Percentiles rank a stretch among this genome's conserved stretches.
Conservation (phyloP, 2,329 filamentous ascomycete genomes). For the Parastagonospora nodorum region DNA sequence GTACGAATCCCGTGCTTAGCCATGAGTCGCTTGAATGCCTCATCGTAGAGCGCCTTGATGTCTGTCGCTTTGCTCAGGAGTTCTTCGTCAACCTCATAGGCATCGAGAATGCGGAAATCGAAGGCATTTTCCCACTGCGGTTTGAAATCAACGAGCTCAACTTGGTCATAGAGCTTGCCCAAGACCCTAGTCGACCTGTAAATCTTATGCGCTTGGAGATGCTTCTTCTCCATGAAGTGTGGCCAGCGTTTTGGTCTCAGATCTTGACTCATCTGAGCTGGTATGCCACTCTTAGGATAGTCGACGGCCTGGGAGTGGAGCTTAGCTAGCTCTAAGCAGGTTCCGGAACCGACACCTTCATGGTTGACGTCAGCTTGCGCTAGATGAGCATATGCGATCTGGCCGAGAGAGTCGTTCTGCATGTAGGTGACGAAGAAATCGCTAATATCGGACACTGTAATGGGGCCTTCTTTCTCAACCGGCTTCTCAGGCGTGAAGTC, state of each 20-base stretch:
- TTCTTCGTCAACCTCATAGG: constrained; percentile 61
- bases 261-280: constrained; percentile 68
- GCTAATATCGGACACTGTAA: constrained; percentile 74
- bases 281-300: constrained; percentile 86
- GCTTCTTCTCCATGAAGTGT: constrained; percentile 82
- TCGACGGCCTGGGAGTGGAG: constrained; percentile 93
- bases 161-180: constrained; percentile 80
- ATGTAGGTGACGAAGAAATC: constrained; percentile 91
- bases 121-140: constrained; percentile 76
- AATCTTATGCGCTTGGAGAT: constrained; percentile 50
- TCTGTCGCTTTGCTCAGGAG: constrained; percentile 64
- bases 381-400: constrained; percentile 82
- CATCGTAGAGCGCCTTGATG: constrained; percentile 80
- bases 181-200: constrained; percentile 76
- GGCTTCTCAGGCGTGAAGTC: constrained; percentile 68
- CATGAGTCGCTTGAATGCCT: constrained; percentile 77
- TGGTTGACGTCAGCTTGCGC: constrained; percentile 70
- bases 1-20: constrained; percentile 80
- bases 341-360: constrained; percentile 68
- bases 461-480: constrained; percentile 61
- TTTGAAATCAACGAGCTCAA: constrained; percentile 70
- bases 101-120: constrained; percentile 72
- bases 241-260: constrained; percentile 72
- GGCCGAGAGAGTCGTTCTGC: constrained; percentile 81
- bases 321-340: constrained; percentile 73